Conservation (phyloP, 495 filamentous ascomycete genomes). For the Patellaria atrata region DNA sequence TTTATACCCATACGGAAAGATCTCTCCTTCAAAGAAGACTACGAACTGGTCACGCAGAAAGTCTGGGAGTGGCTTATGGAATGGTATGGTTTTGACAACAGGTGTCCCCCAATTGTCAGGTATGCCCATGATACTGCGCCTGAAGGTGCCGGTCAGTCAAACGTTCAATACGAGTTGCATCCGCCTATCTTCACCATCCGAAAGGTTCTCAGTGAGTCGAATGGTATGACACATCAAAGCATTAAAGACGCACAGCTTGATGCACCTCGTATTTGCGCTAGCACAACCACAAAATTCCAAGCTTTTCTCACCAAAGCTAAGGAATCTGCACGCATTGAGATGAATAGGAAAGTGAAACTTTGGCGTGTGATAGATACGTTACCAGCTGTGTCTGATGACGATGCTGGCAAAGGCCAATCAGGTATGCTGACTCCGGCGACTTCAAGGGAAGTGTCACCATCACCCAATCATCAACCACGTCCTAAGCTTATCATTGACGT, state of each 20-base stretch:
- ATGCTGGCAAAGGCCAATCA: slow-evolving; percentile 21
- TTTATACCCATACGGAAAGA: slow-evolving; percentile 69
- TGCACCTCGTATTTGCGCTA: slow-evolving; percentile 47
- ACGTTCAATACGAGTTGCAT: slow-evolving; percentile 69
- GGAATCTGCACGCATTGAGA: slow-evolving; percentile 42
- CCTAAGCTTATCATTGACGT: slow-evolving; percentile 57
- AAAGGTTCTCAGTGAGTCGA: slow-evolving; percentile 48
- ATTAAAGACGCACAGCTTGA: slow-evolving; percentile 38
- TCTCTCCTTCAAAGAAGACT: slow-evolving; percentile 49
- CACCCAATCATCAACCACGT: slow-evolving; percentile 24
- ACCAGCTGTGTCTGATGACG: slow-evolving; percentile 17
- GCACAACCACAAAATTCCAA: slow-evolving; percentile 49
- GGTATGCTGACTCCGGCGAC: slow-evolving; percentile 43
- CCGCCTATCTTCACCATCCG: slow-evolving; percentile 80
- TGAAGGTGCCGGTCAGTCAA: slow-evolving; percentile 34
- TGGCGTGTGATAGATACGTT: slow-evolving; percentile 51
- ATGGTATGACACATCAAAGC: slow-evolving; percentile 42
- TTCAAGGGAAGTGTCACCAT: slow-evolving; percentile 38
- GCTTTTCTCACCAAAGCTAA: slow-evolving; percentile 66
- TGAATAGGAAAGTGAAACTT: slow-evolving; percentile 57
- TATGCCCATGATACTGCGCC: slow-evolving; percentile 60
- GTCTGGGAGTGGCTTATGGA: slow-evolving; percentile 69
- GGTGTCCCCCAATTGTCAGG: slow-evolving; percentile 59
- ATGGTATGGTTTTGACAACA: slow-evolving; percentile 66
- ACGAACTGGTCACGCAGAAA: slow-evolving; percentile 58